phyloP scores from a whole-genome alignment of 2,329 filamentous ascomycete genomes.

The Phyllosticta citriasiana region DNA sequence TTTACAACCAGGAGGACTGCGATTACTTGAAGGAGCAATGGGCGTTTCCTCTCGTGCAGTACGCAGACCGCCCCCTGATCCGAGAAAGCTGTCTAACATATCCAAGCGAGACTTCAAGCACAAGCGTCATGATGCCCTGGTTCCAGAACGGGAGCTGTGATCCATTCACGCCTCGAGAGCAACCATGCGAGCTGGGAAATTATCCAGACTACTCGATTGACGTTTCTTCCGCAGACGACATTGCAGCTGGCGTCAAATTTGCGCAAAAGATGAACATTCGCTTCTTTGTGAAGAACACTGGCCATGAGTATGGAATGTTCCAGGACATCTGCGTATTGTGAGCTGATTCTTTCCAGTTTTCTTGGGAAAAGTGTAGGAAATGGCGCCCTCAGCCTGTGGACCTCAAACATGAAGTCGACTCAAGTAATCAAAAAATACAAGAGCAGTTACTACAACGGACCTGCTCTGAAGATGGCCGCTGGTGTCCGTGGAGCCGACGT shows the following conservation, averaged over 20 bases:
- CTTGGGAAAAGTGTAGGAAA: conserved; percentile 25
- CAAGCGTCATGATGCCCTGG: background rate
- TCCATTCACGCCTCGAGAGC: background rate
- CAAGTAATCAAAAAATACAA: conserved; percentile 21
- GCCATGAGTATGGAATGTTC: conserved; percentile 22
- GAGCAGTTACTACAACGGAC: conserved; percentile 17
- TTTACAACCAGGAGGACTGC: conserved; percentile 19
- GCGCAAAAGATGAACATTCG: conserved; percentile 22
- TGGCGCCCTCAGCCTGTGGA: conserved; percentile 26
- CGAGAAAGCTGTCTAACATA: background rate
- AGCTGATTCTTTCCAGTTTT: conserved; percentile 14
- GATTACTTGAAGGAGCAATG: conserved; percentile 18
- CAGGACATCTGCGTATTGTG: conserved; percentile 15
- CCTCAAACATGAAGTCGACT: conserved; percentile 24
- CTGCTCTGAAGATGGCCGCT: conserved; percentile 20
- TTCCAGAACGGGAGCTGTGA: conserved; percentile 4
- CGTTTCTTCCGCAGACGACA: conserved; percentile 8
- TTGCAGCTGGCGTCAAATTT: conserved; percentile 18
- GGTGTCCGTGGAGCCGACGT: conserved; percentile 24
- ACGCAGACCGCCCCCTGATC: background rate
- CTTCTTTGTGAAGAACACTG: conserved; percentile 27
- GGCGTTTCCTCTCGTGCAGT: conserved; percentile 12
- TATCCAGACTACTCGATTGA: background rate
- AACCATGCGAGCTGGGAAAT: background rate
- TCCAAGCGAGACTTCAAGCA: background rate